Evolutionary conservation across 2,329 filamentous ascomycete genomes (phyloP), one percentile per base, ranked within the genome.

Genomic region (Aphanoascus verrucosus): DNA sequence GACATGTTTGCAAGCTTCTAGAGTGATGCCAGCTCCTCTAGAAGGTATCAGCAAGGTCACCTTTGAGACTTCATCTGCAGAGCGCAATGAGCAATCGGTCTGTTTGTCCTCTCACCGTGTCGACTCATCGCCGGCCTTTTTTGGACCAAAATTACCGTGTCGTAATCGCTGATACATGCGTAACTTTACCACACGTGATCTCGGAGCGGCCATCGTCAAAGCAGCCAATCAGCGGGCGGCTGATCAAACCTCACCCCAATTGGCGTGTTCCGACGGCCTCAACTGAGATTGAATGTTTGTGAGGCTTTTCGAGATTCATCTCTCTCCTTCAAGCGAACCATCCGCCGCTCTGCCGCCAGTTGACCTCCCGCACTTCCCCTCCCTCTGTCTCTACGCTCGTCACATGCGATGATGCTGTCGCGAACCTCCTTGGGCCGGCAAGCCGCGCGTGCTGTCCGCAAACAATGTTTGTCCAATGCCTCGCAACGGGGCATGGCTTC

Each of bases 11-110:
- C 58, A 60, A 76, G 77, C 81, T 81, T 79, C 82, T 83, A 85
- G 82, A 82, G 84, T 79, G 75, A 78, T 83, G 79, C 80, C 80
- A 82, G 77, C 79, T 84, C 84, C 84, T 83, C 84, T 83, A 85
- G 82, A 86, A 81, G 82, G 20, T 43, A 40, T 53, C 32, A 34
- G 8, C 9, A 15, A 23, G 35, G 19, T 48, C 42, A 48, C 51
- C 19, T 40, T 14, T 34, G 40, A 11, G n/a, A 34, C 15, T 32
- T 52, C 55, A 57, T 57, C 17, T 41, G 55, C 23, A 28, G 23
- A 28, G 23, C 23, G 3, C 23, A 28, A 28, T 7, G 23, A 28
- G 23, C 23, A 28, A 4, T 7, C 23, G 23, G 3, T 28, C 3
- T 28, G 23, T 28, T 28, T 28, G 23, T 28, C 23, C 23, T 3